A percentile compares a stretch with the other conserved stretches of the same genome.
phyloP scores from a whole-genome alignment of 2,329 filamentous ascomycete species.

The Rutstroemia sp. region DNA sequence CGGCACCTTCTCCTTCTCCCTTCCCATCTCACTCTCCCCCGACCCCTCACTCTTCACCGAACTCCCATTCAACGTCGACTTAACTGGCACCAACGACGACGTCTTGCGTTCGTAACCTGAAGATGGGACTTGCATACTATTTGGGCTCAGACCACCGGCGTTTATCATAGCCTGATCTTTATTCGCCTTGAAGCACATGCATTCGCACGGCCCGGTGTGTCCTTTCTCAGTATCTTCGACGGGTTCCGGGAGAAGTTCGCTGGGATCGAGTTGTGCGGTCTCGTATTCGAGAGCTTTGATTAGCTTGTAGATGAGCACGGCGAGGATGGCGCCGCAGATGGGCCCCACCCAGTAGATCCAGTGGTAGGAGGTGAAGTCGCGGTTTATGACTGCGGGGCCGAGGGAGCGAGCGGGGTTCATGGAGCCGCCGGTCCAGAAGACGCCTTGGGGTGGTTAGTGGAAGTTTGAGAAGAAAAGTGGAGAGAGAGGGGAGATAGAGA shows the following conservation, averaged over 20 bases:
- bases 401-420: slow-evolving; percentile 41
- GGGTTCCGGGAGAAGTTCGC: not conserved
- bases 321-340: slow-evolving; percentile 40
- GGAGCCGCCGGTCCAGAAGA: slow-evolving; percentile 41
- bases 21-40: not conserved
- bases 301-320: slow-evolving; percentile 42
- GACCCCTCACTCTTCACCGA: slow-evolving; percentile 1
- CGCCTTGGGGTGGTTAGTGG: slow-evolving; percentile 24
- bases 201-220: slow-evolving; percentile 6
- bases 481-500: no score
- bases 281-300: slow-evolving; percentile 46
- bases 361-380: slow-evolving; percentile 35
- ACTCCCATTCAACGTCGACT: not conserved
- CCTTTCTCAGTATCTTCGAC: slow-evolving; percentile 4
- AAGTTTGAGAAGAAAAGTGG: not conserved
- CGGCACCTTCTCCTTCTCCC: not conserved
- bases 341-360: slow-evolving; percentile 47
- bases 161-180: not conserved
- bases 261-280: slow-evolving; percentile 21
- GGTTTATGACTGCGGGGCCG: slow-evolving; percentile 37
- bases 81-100: not conserved
- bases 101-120: not conserved
- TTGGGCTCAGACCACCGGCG: not conserved
- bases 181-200: slow-evolving; percentile 7
- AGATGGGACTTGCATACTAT: not conserved